Base-by-base conservation (phyloP, 768 basidiomycete species). In the Leccinum subgranulosum region DNA sequence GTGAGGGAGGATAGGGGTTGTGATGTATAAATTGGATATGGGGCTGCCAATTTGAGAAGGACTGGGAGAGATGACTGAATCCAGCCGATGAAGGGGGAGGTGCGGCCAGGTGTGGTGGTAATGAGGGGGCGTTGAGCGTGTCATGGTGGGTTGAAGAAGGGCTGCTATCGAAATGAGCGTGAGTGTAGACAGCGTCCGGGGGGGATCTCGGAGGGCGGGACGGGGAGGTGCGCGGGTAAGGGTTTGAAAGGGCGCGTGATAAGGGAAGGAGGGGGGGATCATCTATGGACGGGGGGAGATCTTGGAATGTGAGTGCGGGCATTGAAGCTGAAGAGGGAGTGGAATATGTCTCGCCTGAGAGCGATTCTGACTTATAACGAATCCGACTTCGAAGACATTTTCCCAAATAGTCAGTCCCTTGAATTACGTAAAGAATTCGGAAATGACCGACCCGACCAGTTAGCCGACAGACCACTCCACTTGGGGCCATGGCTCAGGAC, bases 1-100 rank as follows among this genome's bases (percentile, higher is more conserved):
- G 76, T n/a, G 74, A 74, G 15, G 78, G 73, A 21, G 55, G 74
- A 67, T 80, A 79, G n/a, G 78, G 75, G 66, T 74, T 76, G 52
- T 70, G 62, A 39, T 78, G 75, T 52, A 76, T 69, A 43, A 71
- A 66, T 33, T 75, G 72, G 46, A 70, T 47, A 29, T 74, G 69
- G n/a, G 66, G 62, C 39, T 69, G 74, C 74, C 74, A 75, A 41
- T 66, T 66, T 5, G 57, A 19, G 34, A 62, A 52, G 33, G 55
- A 21, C 3, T 58, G 64, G 7, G 66, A 60, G 33, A 70, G 64
- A 57, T 75, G 74, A 49, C 58, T 64, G 58, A 70, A 69, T 56
- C 67, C 64, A 56, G 60, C 34, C 8, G 69, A 64, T 15, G 70
- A 59, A 11, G 55, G 63, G 29, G 56, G 56, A 28, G 58, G 47